Percentiles rank a stretch among this genome's conserved stretches.
phyloP scores from a whole-genome alignment of 139 green algal species.

The Chlorella sp. region DNA sequence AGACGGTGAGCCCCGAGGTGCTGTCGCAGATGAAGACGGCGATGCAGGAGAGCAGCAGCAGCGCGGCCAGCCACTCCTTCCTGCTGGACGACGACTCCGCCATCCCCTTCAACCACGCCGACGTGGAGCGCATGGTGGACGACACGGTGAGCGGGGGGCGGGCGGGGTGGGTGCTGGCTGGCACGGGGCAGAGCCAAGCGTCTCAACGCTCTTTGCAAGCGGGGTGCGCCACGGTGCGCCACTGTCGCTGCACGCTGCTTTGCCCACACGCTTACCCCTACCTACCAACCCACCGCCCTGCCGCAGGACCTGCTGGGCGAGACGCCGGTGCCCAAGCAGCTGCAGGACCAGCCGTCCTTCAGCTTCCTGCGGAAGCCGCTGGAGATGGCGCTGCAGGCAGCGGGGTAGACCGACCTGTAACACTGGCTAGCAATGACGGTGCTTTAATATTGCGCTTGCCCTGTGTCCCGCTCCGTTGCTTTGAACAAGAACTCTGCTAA shows the following conservation, averaged over 20 bases:
- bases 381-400: slow-evolving; percentile 34
- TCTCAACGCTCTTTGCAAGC: neutral
- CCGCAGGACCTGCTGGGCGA: slow-evolving; percentile 43
- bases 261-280: neutral
- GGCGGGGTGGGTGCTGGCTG: neutral
- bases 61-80: slow-evolving; percentile 88
- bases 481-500: no score
- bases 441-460: no score
- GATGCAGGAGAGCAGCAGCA: slow-evolving; percentile 87
- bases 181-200: neutral
- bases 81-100: slow-evolving; percentile 97
- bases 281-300: neutral
- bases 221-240: no score
- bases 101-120: slow-evolving; percentile 85
- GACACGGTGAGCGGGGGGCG: slow-evolving; percentile 40
- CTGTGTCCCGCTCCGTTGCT: no score
- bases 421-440: neutral
- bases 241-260: no score
- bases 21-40: slow-evolving; percentile 84
- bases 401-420: neutral
- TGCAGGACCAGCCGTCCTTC: slow-evolving; percentile 38
- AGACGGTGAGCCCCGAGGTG: slow-evolving; percentile 91
- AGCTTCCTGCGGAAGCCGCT: slow-evolving; percentile 40
- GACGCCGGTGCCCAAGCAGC: slow-evolving; percentile 29
- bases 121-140: slow-evolving; percentile 72